Evolutionary conservation across 129 eudicot species (phyloP).

Genomic region (Rutidosis leptorrhynchoides): DNA sequence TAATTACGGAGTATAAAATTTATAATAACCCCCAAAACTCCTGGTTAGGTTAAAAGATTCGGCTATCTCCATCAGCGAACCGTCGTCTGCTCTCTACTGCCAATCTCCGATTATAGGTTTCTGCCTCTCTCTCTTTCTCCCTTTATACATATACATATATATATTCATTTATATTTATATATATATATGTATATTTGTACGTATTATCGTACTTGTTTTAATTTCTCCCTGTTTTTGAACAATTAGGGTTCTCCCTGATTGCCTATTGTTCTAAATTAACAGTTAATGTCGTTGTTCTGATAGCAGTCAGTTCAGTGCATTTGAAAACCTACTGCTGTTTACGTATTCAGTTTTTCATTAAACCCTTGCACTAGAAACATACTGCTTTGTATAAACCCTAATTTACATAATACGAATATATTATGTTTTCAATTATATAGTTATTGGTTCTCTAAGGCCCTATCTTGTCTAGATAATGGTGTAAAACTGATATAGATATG

Average conservation of each 20-base stretch:
- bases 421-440: background rate
- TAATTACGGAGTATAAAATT: too few relatives aligned
- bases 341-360: background rate
- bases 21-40: too few relatives aligned
- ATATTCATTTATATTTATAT: background rate
- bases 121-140: background rate
- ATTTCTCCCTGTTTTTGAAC: background rate
- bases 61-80: background rate
- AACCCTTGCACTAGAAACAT: background rate
- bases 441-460: background rate
- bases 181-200: background rate
- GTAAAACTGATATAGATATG: background rate
- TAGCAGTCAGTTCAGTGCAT: too few relatives aligned
- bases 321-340: too few relatives aligned
- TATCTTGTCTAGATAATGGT: too few relatives aligned
- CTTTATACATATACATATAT: background rate
- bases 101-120: background rate
- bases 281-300: too few relatives aligned
- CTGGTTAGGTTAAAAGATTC: background rate
- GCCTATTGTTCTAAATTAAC: background rate
- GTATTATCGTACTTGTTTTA: background rate
- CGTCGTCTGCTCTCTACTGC: background rate
- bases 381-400: slow-evolving; percentile 6
- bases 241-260: slow-evolving; percentile 8
- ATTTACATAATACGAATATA: background rate